phyloP scores from a whole-genome alignment of 768 basidiomycete genomes.

The Kwoniella sp. region DNA sequence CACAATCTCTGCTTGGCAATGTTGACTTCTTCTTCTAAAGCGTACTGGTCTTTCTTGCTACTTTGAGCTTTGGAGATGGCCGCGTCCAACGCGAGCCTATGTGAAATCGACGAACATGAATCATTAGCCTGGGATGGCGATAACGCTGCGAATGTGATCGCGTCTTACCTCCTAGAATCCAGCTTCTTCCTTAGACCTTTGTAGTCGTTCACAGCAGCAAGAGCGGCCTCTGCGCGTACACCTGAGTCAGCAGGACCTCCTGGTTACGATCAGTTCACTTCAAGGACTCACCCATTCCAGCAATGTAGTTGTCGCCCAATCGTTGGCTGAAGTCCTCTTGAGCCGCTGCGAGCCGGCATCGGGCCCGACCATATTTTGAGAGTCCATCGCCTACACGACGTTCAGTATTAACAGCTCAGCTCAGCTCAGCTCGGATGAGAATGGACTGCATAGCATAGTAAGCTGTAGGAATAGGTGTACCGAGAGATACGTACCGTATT shows the following conservation, averaged over 20 bases:
- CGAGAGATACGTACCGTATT: constrained; percentile 60
- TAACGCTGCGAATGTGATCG: constrained; percentile 7
- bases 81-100: constrained; percentile 75
- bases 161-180: constrained; percentile 73
- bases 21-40: constrained; percentile 80
- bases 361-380: constrained; percentile 74
- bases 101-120: neutral
- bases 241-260: neutral
- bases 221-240: constrained; percentile 61
- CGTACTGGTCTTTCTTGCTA: constrained; percentile 73
- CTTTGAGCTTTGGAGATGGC: constrained; percentile 72
- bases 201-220: constrained; percentile 80
- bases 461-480: neutral
- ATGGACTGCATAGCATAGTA: too few species aligned
- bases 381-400: constrained; percentile 68
- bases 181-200: constrained; percentile 79
- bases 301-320: constrained; percentile 72
- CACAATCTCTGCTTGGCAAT: constrained; percentile 75
- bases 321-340: constrained; percentile 79
- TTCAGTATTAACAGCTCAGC: neutral
- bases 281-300: constrained; percentile 60
- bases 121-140: constrained; percentile 11
- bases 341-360: constrained; percentile 75
- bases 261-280: too few species aligned
- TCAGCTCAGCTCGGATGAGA: constrained; percentile 3